phyloP scores from a whole-genome alignment of 2,329 filamentous ascomycete species.

The Fusarium sambucinum region DNA sequence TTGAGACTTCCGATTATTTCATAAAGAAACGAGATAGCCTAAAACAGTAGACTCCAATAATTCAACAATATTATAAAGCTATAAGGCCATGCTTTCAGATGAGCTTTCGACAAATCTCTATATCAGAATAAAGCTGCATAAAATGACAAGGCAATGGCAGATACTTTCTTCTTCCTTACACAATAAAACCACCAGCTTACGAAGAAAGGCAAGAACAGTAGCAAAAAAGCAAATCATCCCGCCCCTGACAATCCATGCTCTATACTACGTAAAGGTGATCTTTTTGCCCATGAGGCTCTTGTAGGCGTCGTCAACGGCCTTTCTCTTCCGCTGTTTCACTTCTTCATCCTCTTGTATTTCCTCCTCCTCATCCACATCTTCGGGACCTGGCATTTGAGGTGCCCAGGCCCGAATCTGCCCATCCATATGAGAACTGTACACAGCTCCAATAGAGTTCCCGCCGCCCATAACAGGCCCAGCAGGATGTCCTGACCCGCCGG shows the following conservation, averaged over 20 bases:
- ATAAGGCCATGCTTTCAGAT: no score
- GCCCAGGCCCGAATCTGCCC: conserved; percentile 86
- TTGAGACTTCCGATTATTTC: no score
- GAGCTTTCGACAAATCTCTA: no score
- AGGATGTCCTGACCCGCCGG: conserved; percentile 69
- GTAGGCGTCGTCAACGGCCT: conserved; percentile 84
- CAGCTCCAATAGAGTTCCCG: conserved; percentile 62
- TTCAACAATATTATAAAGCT: no score
- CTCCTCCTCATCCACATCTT: conserved; percentile 63
- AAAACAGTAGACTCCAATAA: no score
- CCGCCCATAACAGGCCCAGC: conserved; percentile 72
- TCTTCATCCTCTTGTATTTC: conserved; percentile 58
- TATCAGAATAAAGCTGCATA: no score
- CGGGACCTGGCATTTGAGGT: conserved; percentile 66
- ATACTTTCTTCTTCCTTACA: no score
- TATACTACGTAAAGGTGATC: conserved; percentile 68
- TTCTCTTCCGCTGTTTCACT: conserved; percentile 72
- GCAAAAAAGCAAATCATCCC: no score
- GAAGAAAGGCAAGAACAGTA: no score
- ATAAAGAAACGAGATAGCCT: no score
- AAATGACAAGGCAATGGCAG: no score
- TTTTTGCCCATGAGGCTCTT: conserved; percentile 78
- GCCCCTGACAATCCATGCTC: not conserved
- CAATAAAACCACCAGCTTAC: no score
- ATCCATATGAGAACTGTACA: conserved; percentile 87